phyloP scores from a whole-genome alignment of 352 stramenopile genomes.

The Phytophthora aleatoria region DNA sequence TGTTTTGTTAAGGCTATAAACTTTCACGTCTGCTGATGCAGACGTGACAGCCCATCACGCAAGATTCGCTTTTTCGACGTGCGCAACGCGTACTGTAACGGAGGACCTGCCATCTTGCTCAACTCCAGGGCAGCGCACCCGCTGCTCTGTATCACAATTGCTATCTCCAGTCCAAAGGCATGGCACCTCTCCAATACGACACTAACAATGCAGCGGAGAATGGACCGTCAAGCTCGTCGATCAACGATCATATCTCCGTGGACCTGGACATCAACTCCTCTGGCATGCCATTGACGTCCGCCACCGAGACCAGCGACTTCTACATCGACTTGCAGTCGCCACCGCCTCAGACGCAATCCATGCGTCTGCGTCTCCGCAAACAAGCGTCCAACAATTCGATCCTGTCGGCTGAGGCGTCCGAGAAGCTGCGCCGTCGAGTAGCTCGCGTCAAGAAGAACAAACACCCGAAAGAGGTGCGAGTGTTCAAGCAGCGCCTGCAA shows the following conservation, averaged over 20 bases:
- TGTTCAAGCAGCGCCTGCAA: constrained; percentile 50
- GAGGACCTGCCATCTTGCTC: constrained; percentile 6
- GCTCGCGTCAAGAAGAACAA: constrained; percentile 53
- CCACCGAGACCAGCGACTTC: constrained; percentile 26
- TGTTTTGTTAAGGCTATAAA: constrained; percentile 2
- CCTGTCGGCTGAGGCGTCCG: constrained; percentile 19
- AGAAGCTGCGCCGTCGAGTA: constrained; percentile 30
- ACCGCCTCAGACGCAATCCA: constrained; percentile 37
- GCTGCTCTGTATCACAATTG: constrained; percentile 11
- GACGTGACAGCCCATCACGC: constrained; percentile 26
- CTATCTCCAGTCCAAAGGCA: constrained; percentile 8
- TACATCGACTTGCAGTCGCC: constrained; percentile 37
- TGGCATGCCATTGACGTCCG: constrained; percentile 20
- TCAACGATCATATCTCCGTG: constrained; percentile 26
- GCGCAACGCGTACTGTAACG: constrained; percentile 17
- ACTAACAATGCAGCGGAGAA: constrained; percentile 7
- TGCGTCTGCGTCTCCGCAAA: constrained; percentile 47
- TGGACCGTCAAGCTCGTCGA: constrained; percentile 16
- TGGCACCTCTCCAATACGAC: constrained; percentile 21
- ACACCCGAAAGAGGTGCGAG: constrained; percentile 37
- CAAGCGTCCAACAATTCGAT: constrained; percentile 23
- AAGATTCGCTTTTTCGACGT: constrained; percentile 15
- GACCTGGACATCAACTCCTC: constrained; percentile 26
- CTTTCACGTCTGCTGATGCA: constrained; percentile 6
- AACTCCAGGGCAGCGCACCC: neutral